A percentile compares a stretch with the other conserved stretches of the same genome.
Evolutionary conservation across 768 basidiomycete species (phyloP).

Genomic region (Rhizopogon sp.): DNA sequence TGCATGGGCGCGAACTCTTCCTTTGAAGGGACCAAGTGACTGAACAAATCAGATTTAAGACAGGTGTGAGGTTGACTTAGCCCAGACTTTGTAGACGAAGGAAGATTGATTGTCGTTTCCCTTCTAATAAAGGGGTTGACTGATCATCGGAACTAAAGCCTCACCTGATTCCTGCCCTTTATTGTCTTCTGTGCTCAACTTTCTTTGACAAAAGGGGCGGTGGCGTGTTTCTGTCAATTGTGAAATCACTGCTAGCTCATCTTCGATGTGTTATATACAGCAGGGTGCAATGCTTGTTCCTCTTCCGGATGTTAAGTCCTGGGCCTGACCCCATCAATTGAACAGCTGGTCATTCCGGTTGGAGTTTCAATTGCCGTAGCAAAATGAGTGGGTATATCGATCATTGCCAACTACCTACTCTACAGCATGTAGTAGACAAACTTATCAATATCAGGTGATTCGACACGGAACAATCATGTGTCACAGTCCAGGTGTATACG

Average conservation of each 20-base stretch:
- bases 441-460: background rate
- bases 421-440: background rate
- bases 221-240: too few species aligned
- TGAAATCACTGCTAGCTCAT: too few species aligned
- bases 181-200: conserved; percentile 42
- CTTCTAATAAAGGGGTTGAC: conserved; percentile 19
- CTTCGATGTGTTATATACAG: conserved; percentile 71
- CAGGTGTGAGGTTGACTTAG: background rate
- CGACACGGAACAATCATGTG: background rate
- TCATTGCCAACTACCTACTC: too few species aligned
- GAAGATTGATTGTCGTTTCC: too few species aligned
- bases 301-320: conserved; percentile 68
- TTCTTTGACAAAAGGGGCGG: conserved; percentile 13
- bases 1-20: conserved; percentile 92
- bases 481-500: conserved; percentile 51
- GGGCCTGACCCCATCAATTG: conserved; percentile 28
- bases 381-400: too few species aligned
- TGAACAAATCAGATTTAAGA: conserved; percentile 9
- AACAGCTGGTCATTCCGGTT: conserved; percentile 50
- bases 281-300: conserved; percentile 74
- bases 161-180: conserved; percentile 72
- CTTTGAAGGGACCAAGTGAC: conserved; percentile 24
- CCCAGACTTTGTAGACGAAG: too few species aligned
- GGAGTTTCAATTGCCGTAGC: too few species aligned
- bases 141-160: conserved; percentile 89